Base-by-base conservation (phyloP, 768 basidiomycete genomes). In the Brasilioporus rufonigricans region DNA sequence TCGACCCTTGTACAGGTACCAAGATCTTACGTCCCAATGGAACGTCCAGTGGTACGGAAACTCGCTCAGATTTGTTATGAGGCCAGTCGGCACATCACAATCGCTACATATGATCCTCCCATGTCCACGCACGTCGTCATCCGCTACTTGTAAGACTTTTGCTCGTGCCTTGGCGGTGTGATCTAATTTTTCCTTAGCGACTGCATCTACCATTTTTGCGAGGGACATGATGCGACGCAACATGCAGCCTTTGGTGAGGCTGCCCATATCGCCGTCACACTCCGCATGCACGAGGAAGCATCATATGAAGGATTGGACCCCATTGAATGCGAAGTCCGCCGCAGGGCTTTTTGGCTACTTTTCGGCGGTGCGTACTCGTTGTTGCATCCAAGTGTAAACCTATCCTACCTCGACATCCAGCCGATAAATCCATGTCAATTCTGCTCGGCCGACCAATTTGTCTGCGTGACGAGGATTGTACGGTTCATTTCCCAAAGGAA, bases 401-500 rank as follows among this genome's bases (percentile, higher is more conserved):
- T 7, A 23, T 19, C 16, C 11, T 29, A 5, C 19, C 10, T 51
- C 53, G 18, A 24, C 52, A 48, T 55, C 26, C 65, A 91, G 91
- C 91, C 58, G 93, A 95, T 69, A 93, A 93, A 72, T 92, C 91
- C 18, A 89, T 88, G 86, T 87, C 89, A 45, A 87, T 93, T 61
- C 76, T 93, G 39, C 77, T 93, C 43, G 90, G 89, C 18, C 79
- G 92, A 55, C 91, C 91, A 36, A 90, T 93, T 59, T 90, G 85
- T 69, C 76, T 94, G 64, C 81, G 90, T 50, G 91, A 93, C 65
- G 93, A 94, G 68, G 93, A 96, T 69, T 93, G 91, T 71, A 91
- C 90, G 10, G 82, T 91, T 3, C 86, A 91, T 68, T 91, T 92
- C 73, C 91, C 91, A 26, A 89, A 86, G 71, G 90, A 93, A 72